These are phyloP conservation scores for Sequoiadendron giganteum DNA, from an alignment of 75 land plant species.

Conservation along the genomic window DNA sequence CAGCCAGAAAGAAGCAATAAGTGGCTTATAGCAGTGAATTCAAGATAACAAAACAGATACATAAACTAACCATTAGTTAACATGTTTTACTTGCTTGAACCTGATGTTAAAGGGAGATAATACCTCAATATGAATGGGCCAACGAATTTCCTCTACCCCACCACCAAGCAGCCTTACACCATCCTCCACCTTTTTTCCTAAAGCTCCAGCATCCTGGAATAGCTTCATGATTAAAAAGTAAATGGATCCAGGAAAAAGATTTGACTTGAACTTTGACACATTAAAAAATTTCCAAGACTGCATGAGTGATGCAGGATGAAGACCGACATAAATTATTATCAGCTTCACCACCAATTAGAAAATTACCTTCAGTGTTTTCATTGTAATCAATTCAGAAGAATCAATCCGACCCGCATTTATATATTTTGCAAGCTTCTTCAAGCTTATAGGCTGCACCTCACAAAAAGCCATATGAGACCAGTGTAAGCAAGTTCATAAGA, in stretches of 20 bases:
- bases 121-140: conserved; percentile 96
- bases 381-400: conserved; percentile 82
- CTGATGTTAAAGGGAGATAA: background rate
- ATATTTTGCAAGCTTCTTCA: conserved; percentile 68
- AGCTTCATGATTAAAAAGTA: background rate
- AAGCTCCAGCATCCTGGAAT: conserved; percentile 72
- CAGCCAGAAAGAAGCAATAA: background rate
- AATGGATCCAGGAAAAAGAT: background rate
- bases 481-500: background rate
- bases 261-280: background rate
- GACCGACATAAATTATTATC: background rate
- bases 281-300: background rate
- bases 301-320: background rate
- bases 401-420: conserved; percentile 80
- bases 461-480: background rate
- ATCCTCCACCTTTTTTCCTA: conserved; percentile 81
- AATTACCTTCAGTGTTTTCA: conserved; percentile 88
- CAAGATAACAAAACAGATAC: background rate
- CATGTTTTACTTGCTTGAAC: background rate
- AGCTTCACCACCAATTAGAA: background rate
- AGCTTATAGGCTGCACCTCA: conserved; percentile 60
- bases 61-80: background rate
- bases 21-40: background rate
- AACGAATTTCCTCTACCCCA: conserved; percentile 65
- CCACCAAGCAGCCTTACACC: conserved; percentile 83